Conservation (phyloP, 345 rosid species). For the Reutealis trisperma region DNA sequence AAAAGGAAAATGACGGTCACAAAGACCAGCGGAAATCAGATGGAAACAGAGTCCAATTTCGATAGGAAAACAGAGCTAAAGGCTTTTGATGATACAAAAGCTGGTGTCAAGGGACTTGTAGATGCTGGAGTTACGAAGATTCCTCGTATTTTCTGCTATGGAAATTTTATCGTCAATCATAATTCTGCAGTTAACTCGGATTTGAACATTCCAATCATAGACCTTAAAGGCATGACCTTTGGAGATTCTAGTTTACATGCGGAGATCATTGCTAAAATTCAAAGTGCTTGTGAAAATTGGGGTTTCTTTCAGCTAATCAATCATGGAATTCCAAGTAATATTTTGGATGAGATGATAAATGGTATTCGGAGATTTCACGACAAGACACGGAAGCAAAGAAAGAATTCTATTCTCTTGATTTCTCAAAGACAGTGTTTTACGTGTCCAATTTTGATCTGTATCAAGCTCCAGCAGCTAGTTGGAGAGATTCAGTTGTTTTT, state of each 20-base stretch:
- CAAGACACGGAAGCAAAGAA: constrained; percentile 7
- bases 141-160: constrained; percentile 7
- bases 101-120: background rate
- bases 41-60: too few species aligned
- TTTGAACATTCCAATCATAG: constrained; percentile 8
- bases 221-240: background rate
- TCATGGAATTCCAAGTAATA: constrained; percentile 3
- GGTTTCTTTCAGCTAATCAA: constrained; percentile 25
- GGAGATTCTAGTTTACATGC: background rate
- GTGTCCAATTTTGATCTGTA: too few species aligned
- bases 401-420: background rate
- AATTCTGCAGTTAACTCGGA: too few species aligned
- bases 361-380: constrained; percentile 11
- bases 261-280: background rate
- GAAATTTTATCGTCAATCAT: too few species aligned
- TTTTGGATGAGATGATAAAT: constrained; percentile 3
- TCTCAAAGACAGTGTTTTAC: background rate
- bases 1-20: too few species aligned
- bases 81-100: too few species aligned
- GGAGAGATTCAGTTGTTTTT: background rate
- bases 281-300: constrained; percentile 13
- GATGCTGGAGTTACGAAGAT: constrained; percentile 12
- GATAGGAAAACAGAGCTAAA: background rate
- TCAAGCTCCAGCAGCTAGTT: background rate
- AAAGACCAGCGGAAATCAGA: too few species aligned